Base-by-base conservation (phyloP, 2,329 filamentous ascomycete genomes). In the Elsinoe ampelina region DNA sequence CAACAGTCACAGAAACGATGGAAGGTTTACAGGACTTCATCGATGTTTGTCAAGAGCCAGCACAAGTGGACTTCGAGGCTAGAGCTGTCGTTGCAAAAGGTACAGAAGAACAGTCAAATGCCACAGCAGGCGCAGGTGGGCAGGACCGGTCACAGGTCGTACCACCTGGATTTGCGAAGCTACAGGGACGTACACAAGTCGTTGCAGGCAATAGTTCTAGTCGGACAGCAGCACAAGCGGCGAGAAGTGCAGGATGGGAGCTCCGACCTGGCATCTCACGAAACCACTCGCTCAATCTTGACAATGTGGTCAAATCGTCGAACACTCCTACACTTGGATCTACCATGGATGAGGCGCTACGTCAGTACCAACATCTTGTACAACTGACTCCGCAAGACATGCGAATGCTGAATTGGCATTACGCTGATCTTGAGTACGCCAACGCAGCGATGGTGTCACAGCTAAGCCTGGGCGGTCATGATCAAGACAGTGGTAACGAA, bases 381-480 rank as follows among this genome's bases (percentile, higher is more conserved):
- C 85, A 95, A 58, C 74, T 98, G 54, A 88, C 84, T 12, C 81
- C 91, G 1, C 87, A 89, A 67, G 93, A 98, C 66, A 85, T 95
- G 71, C 83, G 93, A 45, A 77, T 98, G 13, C 80, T 97, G 66
- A 98, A 96, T 67, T 98, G 93, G 93, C 95, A 98, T 71, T 87
- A 96, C 69, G 95, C 95, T 62, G 98, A 98, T 67, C 79, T 98
- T 12, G 93, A 98, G 71, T 98, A 98, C 68, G 95, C 92, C 61
- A 98, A 97, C 69, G 93, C 93, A 1, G 88, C 85, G 1, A 95
- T 90, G 62, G 83, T 95, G 56, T 85, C 87, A 62, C 86, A 87
- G 61, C 80, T 98, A 15, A 97, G 92, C 69, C 80, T 98, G 12
- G 83, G 85, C 6, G 85, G 91, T 0, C 97, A 95, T 89, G 95